A percentile compares a stretch with the other conserved stretches of the same genome.
phyloP scores from a whole-genome alignment of 805 yeast genomes.

The Candida hungchunana region DNA sequence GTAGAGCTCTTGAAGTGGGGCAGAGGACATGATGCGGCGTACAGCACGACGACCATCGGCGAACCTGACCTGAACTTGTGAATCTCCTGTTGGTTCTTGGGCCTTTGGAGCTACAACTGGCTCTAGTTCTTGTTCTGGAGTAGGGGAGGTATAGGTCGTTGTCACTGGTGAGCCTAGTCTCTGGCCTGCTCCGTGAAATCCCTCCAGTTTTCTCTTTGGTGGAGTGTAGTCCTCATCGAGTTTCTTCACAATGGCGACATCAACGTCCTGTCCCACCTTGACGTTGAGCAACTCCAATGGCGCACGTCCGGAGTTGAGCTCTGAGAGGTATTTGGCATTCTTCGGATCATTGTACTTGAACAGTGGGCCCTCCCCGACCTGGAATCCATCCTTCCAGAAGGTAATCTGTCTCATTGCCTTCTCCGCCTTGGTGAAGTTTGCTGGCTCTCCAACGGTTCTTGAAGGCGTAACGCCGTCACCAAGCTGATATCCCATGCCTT shows the following conservation, averaged over 20 bases:
- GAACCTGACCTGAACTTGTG: constrained; percentile 75
- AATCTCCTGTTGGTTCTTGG: constrained; percentile 52
- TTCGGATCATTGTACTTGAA: constrained; percentile 88
- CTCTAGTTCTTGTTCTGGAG: constrained; percentile 8
- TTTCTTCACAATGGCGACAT: constrained; percentile 78
- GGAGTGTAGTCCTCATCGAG: constrained; percentile 75
- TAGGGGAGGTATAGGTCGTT: constrained; percentile 43
- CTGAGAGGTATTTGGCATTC: constrained; percentile 73
- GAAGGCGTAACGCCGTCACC: constrained; percentile 34
- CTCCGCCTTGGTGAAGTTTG: constrained; percentile 29
- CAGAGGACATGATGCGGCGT: constrained; percentile 59
- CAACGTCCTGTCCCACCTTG: constrained; percentile 87
- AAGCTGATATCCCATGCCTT: constrained; percentile 38
- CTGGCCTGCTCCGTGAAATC: constrained; percentile 76
- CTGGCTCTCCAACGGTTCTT: constrained; percentile 34
- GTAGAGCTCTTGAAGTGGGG: constrained; percentile 61
- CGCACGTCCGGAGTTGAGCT: constrained; percentile 85
- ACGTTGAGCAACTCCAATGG: constrained; percentile 82
- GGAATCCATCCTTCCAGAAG: constrained; percentile 96
- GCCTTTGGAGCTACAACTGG: too few species aligned
- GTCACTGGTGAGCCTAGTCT: constrained; percentile 90
- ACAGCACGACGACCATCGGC: constrained; percentile 75
- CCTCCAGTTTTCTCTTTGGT: constrained; percentile 59
- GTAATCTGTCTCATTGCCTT: constrained; percentile 79
- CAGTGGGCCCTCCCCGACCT: constrained; percentile 86